A percentile compares a stretch with the other conserved stretches of the same genome.
phyloP scores from a whole-genome alignment of 768 basidiomycete genomes.

The Amanita exitialis region DNA sequence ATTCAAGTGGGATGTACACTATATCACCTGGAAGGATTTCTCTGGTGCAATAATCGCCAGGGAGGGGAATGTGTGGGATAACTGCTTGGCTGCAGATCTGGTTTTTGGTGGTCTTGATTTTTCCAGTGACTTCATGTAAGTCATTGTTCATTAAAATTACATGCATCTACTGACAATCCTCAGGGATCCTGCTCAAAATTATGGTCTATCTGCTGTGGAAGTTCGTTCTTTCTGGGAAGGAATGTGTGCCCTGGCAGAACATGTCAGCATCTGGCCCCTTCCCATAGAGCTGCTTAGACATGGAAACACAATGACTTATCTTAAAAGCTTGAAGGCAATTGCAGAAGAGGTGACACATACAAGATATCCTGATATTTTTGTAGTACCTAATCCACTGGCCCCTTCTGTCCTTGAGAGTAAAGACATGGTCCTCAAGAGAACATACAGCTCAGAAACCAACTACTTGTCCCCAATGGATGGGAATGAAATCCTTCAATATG shows the following conservation, averaged over 20 bases:
- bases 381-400: neutral
- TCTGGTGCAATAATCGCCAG: too few species aligned
- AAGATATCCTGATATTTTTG: neutral
- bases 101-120: too few species aligned
- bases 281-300: neutral
- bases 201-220: neutral
- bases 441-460: neutral
- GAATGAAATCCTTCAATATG: neutral
- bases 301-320: neutral
- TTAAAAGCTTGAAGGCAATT: neutral
- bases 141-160: too few species aligned
- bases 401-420: neutral
- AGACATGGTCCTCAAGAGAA: neutral
- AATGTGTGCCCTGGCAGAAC: neutral
- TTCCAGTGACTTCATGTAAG: too few species aligned
- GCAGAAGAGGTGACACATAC: neutral
- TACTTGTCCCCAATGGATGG: neutral
- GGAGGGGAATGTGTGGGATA: too few species aligned
- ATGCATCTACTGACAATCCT: too few species aligned
- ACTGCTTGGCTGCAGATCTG: too few species aligned
- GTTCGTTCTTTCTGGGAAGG: neutral
- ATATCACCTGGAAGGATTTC: too few species aligned
- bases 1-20: too few species aligned
- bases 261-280: neutral
- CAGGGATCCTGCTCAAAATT: neutral